Evolutionary conservation across 2,329 filamentous ascomycete species (phyloP), one percentile per base, ranked within the genome.

Genomic region (Xylariaceae sp.): DNA sequence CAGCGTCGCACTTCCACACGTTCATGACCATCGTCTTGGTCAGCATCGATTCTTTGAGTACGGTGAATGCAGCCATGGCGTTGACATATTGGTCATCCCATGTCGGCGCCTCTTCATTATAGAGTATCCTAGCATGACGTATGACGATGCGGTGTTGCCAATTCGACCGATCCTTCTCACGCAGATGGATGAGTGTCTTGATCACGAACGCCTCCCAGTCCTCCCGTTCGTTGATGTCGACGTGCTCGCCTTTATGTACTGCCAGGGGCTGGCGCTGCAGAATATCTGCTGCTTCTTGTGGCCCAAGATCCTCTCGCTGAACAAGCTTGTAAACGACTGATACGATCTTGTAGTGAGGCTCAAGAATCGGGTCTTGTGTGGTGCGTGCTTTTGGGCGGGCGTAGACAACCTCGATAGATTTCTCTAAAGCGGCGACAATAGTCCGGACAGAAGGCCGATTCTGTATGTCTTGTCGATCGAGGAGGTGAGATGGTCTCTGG

Each of bases 11-110:
- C 53, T 90, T 91, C 90, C 90, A 96, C 3, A 96, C 89, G 57
- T 94, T 91, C 62, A 95, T 83, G 1, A 87, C 84, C 84, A 95
- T 95, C 0, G 89, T 95, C 67, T 95, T 95, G 30, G 90, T 95
- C 52, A 95, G 91, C 77, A 81, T 81, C 47, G 72, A 77, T 44
- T 81, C 78, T 34, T 75, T 67, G 40, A 95, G 84, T 32, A 95
- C 85, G 39, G 80, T 76, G 37, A 89, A 90, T 12, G 94, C 78
- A 41, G 91, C 87, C 56, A 83, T 78, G 52, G 89, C 90, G 17
- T 86, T 83, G 24, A 76, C 78, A 12, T 74, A 48, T 12, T 43
- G 45, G 9, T 55, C 51, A 19, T 78, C 62, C 57, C 73, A 57
- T n/a, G n/a, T n/a, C n/a, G n/a, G n/a, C n/a, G 42, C 43, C 30